phyloP scores from a whole-genome alignment of 768 basidiomycete species.

The Kwoniella mangroviensis region DNA sequence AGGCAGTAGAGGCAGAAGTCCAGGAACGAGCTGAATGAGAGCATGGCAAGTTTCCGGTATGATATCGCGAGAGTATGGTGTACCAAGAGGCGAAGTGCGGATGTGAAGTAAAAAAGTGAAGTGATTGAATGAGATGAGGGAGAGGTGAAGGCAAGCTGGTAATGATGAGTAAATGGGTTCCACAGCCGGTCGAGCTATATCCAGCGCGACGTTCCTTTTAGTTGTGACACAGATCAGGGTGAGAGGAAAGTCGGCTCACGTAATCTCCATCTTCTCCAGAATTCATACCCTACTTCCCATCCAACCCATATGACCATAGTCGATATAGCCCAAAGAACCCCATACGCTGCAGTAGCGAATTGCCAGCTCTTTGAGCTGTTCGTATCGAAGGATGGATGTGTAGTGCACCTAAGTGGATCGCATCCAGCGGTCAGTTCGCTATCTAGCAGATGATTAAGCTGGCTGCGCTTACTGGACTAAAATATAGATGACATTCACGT shows the following conservation, averaged over 20 bases:
- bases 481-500: conserved; percentile 85
- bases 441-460: conserved; percentile 11
- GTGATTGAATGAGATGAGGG: conserved; percentile 77
- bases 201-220: not conserved
- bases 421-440: conserved; percentile 10
- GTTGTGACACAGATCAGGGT: not conserved
- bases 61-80: conserved; percentile 62
- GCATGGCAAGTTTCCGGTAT: conserved; percentile 84
- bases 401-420: conserved; percentile 66
- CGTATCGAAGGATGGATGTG: conserved; percentile 72
- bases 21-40: conserved; percentile 83
- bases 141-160: conserved; percentile 73
- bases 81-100: conserved; percentile 66
- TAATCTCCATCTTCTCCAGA: conserved; percentile 55
- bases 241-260: conserved; percentile 39
- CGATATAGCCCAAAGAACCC: conserved; percentile 78
- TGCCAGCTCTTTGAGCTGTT: conserved; percentile 80
- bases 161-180: conserved; percentile 82
- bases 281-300: conserved; percentile 61
- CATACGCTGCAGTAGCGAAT: conserved; percentile 78
- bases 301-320: conserved; percentile 72
- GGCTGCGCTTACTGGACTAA: conserved; percentile 72
- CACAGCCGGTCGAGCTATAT: conserved; percentile 76
- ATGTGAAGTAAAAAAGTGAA: conserved; percentile 84
- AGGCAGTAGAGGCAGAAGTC: conserved; percentile 78